Base-by-base conservation (phyloP, 371 early-diverging fungal genomes). In the Mortierella sp. region DNA sequence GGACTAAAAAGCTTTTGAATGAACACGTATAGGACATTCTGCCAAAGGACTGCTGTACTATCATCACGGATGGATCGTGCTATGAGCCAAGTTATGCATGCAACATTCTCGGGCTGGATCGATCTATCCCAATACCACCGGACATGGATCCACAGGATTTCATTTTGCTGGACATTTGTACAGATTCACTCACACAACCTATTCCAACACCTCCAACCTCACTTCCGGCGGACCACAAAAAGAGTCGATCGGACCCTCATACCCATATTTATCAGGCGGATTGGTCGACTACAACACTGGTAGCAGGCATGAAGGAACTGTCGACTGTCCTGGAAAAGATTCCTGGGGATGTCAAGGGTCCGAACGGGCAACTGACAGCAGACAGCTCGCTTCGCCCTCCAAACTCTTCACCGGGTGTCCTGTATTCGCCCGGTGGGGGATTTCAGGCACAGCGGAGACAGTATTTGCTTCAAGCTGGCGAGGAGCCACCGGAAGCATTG, bases 61-160 rank as follows among this genome's bases (percentile, higher is more conserved):
- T 82, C 29, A 74, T 82, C 43, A 19, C 63, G 63, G 58, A 78
- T 34, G 66, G 75, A 22, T 45, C 78, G 16, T 34, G 37, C 8
- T 82, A 82, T 47, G 83, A 77, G 47, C 83, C 78, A 2, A 82
- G 78, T 14, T 82, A 82, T 41, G 65, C 70, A 2, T 82, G 83
- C 64, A 82, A 82, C 22, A 78, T 82, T 40, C 78, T 82, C 10
- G 83, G 83, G 1, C 75, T 82, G 22, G 72, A 78, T 61, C 71
- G 79, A 43, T 78, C 78, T 37, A 61, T 75, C 52, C 70, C 78
- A n/a, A 82, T 82, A 68, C 83, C 83, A 7, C 39, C 83, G 2
- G 79, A 82, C 48, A 66, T 82, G 75, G 75, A 82, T 31, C 79
- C 83, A 26, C 69, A 69, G 40, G 76, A 78, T 31, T 82, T 82